Percentiles rank a stretch among this genome's conserved stretches.
These are phyloP conservation scores for Protea cynaroides DNA, from an alignment of 164 flowering plant genomes.

Conservation along the genomic window DNA sequence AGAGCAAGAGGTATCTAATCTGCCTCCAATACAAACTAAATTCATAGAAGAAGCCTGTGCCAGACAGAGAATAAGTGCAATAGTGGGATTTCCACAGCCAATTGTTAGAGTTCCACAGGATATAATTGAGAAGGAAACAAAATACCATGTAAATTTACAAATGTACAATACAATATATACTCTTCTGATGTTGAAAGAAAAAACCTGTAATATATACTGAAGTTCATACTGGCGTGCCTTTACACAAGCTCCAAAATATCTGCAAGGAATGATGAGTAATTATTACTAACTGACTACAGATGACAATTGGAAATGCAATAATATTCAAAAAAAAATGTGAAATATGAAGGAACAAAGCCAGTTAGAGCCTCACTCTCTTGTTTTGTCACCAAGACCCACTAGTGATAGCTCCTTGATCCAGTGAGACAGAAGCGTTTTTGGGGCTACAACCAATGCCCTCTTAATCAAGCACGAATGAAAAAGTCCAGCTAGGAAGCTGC, in stretches of 20 bases:
- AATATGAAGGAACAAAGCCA: background rate
- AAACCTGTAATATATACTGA: constrained; percentile 81
- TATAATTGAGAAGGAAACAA: too few relatives aligned
- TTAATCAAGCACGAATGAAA: constrained; percentile 69
- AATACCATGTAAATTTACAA: too few relatives aligned
- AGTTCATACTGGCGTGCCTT: constrained; percentile 79
- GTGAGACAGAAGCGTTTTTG: constrained; percentile 86
- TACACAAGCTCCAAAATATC: constrained; percentile 60
- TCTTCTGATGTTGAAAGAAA: too few relatives aligned
- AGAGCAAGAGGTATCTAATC: too few relatives aligned
- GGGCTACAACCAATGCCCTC: constrained; percentile 87
- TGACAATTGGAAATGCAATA: background rate
- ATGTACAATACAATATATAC: background rate
- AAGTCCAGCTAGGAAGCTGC: constrained; percentile 84
- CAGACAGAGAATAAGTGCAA: too few relatives aligned
- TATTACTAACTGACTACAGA: background rate
- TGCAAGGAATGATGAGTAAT: constrained; percentile 19
- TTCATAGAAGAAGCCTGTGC: too few relatives aligned
- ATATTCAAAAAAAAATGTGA: background rate
- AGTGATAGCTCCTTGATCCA: constrained; percentile 82
- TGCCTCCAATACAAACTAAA: too few relatives aligned
- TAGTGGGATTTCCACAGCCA: too few relatives aligned
- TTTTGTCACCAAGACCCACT: constrained; percentile 79
- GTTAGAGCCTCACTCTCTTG: constrained; percentile 56
- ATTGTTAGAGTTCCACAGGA: too few relatives aligned